Evolutionary conservation across 73 alveolate genomes (phyloP).

Genomic region (Tetrahymena thermophila): DNA sequence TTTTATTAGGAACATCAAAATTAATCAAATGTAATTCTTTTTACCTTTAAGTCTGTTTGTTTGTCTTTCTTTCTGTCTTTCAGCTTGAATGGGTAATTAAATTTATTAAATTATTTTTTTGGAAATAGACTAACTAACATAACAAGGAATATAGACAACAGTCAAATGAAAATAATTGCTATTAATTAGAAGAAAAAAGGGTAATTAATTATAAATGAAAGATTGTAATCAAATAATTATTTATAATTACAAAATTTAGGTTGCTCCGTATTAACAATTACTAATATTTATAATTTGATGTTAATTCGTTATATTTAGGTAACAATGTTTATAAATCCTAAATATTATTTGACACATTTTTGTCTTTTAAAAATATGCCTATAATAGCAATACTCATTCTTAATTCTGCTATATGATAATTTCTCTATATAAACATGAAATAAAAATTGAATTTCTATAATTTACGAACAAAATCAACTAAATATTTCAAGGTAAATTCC

Average conservation of each 20-base stretch:
- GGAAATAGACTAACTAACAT: background rate
- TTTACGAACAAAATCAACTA: too few relatives aligned
- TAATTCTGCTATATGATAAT: background rate
- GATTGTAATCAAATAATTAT: background rate
- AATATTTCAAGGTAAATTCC: background rate
- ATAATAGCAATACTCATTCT: background rate
- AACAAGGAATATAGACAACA: background rate
- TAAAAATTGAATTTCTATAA: too few relatives aligned
- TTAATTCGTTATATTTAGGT: background rate
- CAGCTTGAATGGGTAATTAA: too few relatives aligned
- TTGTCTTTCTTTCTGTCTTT: too few relatives aligned
- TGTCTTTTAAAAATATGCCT: background rate
- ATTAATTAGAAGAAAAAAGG: background rate
- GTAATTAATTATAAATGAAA: background rate
- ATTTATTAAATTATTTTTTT: too few relatives aligned
- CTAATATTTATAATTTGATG: background rate
- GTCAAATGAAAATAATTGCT: background rate
- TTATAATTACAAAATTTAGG: background rate
- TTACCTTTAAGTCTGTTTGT: too few relatives aligned
- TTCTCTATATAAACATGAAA: background rate
- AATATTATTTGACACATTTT: too few relatives aligned
- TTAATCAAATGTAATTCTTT: too few relatives aligned
- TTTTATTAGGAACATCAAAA: background rate
- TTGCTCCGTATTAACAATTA: background rate
- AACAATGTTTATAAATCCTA: too few relatives aligned